These are phyloP conservation scores for barrel medic (Medicago truncatula) DNA, from an alignment of 306 rosid genomes.

Conservation along the genomic window DNA sequence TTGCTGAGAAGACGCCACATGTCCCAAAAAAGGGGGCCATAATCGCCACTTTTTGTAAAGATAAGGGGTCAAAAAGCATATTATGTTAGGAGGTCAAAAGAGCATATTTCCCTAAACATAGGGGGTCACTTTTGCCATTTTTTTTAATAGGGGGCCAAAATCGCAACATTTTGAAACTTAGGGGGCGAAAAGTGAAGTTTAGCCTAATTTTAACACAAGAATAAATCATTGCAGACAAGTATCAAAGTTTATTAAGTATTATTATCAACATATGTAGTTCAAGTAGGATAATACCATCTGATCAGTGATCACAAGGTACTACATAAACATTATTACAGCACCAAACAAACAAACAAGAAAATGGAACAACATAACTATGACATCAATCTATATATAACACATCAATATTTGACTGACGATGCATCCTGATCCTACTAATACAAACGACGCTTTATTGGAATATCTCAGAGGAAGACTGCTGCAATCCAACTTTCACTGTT, in stretches of 20 bases:
- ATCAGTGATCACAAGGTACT: constrained; percentile 11
- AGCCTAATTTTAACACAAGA: background rate
- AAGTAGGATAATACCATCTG: background rate
- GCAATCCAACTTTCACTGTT: constrained; percentile 48
- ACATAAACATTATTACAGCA: constrained; percentile 22
- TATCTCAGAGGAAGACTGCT: constrained; percentile 13
- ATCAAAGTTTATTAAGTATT: background rate
- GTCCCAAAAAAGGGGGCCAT: no score
- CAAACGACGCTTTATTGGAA: constrained; percentile 16
- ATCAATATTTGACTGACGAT: constrained; percentile 27
- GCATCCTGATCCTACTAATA: background rate
- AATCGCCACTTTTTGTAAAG: no score
- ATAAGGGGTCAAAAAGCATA: no score
- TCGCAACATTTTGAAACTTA: no score
- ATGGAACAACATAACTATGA: constrained; percentile 20
- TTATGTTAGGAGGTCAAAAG: no score
- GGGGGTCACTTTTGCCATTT: no score
- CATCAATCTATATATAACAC: background rate
- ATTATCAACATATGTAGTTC: background rate
- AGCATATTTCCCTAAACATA: no score
- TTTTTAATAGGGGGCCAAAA: no score
- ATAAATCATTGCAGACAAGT: background rate
- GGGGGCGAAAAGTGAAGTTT: no score
- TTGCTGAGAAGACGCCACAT: no score
- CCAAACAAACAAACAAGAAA: constrained; percentile 22